Percentiles rank a stretch among this genome's conserved stretches.
These are phyloP conservation scores for Mucuna pruriens DNA, from an alignment of 306 rosid genomes.

Conservation along the genomic window DNA sequence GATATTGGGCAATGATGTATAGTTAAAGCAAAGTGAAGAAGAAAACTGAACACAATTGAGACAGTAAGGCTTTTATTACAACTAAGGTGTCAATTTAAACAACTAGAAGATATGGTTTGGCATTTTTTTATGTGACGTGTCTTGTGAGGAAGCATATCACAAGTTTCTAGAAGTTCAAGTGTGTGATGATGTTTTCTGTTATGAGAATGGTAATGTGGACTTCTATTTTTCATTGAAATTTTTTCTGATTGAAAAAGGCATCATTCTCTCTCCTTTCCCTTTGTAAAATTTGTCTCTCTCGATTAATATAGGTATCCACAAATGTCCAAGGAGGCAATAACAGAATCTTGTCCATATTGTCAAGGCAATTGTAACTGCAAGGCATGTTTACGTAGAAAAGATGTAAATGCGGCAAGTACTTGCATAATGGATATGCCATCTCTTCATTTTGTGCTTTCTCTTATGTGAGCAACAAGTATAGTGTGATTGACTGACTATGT, in stretches of 20 bases:
- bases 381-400: conserved; percentile 32
- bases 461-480: not conserved
- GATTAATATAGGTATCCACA: conserved; percentile 26
- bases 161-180: not conserved
- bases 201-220: not conserved
- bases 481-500: not conserved
- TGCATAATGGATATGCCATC: not conserved
- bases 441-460: not conserved
- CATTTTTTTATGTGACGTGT: not conserved
- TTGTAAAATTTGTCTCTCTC: not conserved
- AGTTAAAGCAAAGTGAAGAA: not conserved
- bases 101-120: not conserved
- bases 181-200: not conserved
- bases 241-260: not conserved
- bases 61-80: not conserved
- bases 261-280: not conserved
- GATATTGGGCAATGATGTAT: not conserved
- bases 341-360: conserved; percentile 38
- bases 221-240: not conserved
- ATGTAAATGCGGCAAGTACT: conserved; percentile 1
- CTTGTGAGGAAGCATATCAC: not conserved
- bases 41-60: not conserved
- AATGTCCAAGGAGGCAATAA: conserved; percentile 31
- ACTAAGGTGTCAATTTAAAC: not conserved
- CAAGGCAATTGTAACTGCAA: conserved; percentile 38